Conservation (phyloP, 345 rosid species). For the Combretum micranthum region DNA sequence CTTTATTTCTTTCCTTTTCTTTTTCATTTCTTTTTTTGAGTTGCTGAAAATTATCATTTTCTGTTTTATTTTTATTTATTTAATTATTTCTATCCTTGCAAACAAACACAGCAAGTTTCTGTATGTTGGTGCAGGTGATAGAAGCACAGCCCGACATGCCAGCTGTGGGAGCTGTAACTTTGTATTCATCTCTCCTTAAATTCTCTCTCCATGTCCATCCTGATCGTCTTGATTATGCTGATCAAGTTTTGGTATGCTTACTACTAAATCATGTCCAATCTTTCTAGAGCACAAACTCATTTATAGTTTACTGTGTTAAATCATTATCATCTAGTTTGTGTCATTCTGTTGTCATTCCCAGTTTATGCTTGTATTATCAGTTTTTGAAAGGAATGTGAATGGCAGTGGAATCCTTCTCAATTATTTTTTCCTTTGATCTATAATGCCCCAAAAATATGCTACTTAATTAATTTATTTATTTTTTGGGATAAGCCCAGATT, state of each 20-base stretch:
- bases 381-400: background rate
- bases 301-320: no score
- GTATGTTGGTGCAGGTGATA: conserved; percentile 59
- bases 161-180: conserved; percentile 79
- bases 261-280: background rate
- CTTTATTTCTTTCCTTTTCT: no score
- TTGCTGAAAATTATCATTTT: background rate
- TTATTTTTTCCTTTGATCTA: no score
- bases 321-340: no score
- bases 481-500: no score
- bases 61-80: background rate
- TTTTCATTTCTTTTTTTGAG: no score
- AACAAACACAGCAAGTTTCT: conserved; percentile 1
- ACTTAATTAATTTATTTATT: no score
- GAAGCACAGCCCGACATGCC: conserved; percentile 97
- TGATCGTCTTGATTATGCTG: conserved; percentile 97
- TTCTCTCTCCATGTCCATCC: conserved; percentile 99
- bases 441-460: no score
- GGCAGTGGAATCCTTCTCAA: no score
- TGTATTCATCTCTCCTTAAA: conserved; percentile 94
- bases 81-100: background rate
- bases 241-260: conserved; percentile 87
- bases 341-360: no score
- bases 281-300: background rate
- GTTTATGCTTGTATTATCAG: background rate